phyloP scores from a whole-genome alignment of 1,284 basidiomycete genomes.

The Phellopilus nigrolimitatus region DNA sequence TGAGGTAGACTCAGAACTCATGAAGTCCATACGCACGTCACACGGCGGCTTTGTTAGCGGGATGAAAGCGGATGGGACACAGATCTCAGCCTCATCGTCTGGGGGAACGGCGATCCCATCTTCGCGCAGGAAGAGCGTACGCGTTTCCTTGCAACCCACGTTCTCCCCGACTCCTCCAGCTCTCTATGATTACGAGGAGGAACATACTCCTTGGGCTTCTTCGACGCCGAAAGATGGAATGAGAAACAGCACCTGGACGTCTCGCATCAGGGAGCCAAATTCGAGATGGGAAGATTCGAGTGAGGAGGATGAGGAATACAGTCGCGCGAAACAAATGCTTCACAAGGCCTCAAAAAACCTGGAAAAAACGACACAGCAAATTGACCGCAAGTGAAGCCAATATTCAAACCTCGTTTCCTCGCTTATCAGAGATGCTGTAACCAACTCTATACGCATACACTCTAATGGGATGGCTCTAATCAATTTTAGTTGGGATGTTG shows the following conservation, averaged over 20 bases:
- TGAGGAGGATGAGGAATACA: constrained; percentile 67
- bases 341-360: constrained; percentile 38
- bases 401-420: neutral
- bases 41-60: constrained; percentile 2
- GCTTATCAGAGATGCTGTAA: neutral
- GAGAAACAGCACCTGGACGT: constrained; percentile 25
- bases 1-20: neutral
- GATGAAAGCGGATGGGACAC: constrained; percentile 12
- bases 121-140: constrained; percentile 63
- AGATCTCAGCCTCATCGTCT: constrained; percentile 21
- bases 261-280: constrained; percentile 25
- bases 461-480: too few relatives aligned
- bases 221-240: neutral
- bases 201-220: constrained; percentile 17
- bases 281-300: constrained; percentile 61
- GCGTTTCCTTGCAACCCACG: constrained; percentile 66
- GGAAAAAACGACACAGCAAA: constrained; percentile 22
- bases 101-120: constrained; percentile 27
- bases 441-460: too few relatives aligned
- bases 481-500: too few relatives aligned
- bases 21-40: neutral
- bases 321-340: constrained; percentile 49
- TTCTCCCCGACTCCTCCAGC: constrained; percentile 67
- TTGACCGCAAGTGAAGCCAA: neutral
- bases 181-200: constrained; percentile 47